Evolutionary conservation across 2,329 filamentous ascomycete genomes (phyloP), one percentile per base, ranked within the genome.

Genomic region (Ceratocystis cacaofunesta): DNA sequence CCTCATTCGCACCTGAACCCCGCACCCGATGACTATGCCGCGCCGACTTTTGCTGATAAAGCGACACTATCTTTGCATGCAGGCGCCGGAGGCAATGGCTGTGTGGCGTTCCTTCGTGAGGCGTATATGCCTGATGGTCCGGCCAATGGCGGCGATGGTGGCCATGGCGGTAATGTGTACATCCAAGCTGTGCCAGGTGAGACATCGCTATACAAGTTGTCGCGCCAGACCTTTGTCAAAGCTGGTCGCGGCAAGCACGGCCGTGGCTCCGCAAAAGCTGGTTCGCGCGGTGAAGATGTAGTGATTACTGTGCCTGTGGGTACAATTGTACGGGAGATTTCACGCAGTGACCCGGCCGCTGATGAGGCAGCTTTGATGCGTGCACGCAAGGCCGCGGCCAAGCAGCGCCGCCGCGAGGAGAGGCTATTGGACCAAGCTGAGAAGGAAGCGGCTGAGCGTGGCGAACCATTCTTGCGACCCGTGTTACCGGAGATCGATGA

Each of bases 61-160:
- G 92, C 92, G 65, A 83, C 84, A 6, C 76, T 97, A 32, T 88
- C 84, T 0, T 75, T 97, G 2, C 82, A 88, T 70, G 88, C 92
- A 19, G 94, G 94, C 7, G 77, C 80, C 1, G 94, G 94, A 30
- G 94, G 94, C 7, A 86, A 94, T 72, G 94, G 94, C 69, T 99
- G 94, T 72, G 90, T 97, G 62, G 94, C 94, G 0, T 99, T 97
- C 73, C 78, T 95, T 55, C 87, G 92, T 22, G 94, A 99, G 71
- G 92, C 92, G 69, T 97, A 89, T 75, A 80, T 96, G 36, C 84
- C 86, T 57, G 86, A 95, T 69, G 94, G 94, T 0, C 94, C 94
- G 10, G 85, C 94, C 8, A 97, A 99, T 74, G 94, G 94, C 61
- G 94, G 94, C 67, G 91, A 99, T 73, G 94, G 94, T 52, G 94